Base-by-base conservation (phyloP, 108 stramenopile species). In the Nitzschia sp. region DNA sequence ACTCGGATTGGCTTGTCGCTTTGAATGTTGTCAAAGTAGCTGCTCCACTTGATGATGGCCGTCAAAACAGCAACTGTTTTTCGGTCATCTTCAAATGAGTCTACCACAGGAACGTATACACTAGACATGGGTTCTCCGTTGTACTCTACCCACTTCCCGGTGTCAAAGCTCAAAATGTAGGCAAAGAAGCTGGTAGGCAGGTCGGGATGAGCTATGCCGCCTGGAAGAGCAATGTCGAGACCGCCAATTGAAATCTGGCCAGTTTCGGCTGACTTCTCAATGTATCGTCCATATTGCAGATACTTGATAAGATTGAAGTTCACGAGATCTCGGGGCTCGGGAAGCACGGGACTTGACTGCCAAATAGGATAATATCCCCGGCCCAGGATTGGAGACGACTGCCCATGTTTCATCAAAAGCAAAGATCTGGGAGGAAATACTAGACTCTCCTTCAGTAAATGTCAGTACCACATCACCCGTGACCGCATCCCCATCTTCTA, bases 1-100 rank as follows among this genome's bases (percentile, higher is more conserved):
- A 77, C 77, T 33, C 60, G 29, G 66, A 84, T 72, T 0, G 80
- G 80, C 45, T 80, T 79, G 68, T 67, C 66, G 54, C 79, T 68
- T 19, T 66, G 34, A 25, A 81, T 72, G 1, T 32, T 42, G 15
- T 38, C 56, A 13, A 84, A 70, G 33, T 81, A 68, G 5, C 17
- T 24, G 8, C 54, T 6, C 53, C 53, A 68, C 54, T 68, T 56
- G 23, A 68, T 56, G 9, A 49, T 5, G 11, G 64, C 35, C 6
- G 21, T 8, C 23, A 68, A 8, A 33, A 42, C 17, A 3, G 45
- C 66, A 3, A 46, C 54, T 6, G 53, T 36, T 8, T 19, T 11
- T 18, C 35, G 31, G 25, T 66, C 58, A 3, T 49, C 54, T 11
- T 51, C 42, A 36, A 84, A 76, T 0, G 24, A 36, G 36, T 81